phyloP scores from a whole-genome alignment of 257 asterid species.

The Hygrophila difformis region DNA sequence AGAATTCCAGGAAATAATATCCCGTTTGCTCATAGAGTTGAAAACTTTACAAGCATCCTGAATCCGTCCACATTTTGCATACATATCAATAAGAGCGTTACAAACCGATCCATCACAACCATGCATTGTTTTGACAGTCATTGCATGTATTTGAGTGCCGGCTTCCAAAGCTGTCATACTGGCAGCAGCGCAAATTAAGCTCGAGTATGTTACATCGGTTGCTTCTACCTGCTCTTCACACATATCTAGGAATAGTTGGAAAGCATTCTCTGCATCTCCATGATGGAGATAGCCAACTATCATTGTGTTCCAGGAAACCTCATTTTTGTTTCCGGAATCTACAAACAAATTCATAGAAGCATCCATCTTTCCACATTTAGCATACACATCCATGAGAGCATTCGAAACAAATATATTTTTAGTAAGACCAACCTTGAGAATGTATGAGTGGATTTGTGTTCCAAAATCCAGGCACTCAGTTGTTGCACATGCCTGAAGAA shows the following conservation, averaged over 20 bases:
- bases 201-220: slow-evolving; percentile 79
- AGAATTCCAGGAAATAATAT: slow-evolving; percentile 77
- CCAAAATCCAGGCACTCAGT: slow-evolving; percentile 48
- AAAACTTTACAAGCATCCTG: slow-evolving; percentile 63
- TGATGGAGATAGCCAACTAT: slow-evolving; percentile 71
- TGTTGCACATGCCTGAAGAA: slow-evolving; percentile 82
- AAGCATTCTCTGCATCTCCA: slow-evolving; percentile 69
- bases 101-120: slow-evolving; percentile 57
- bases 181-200: slow-evolving; percentile 80
- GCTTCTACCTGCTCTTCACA: slow-evolving; percentile 40
- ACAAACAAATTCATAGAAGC: slow-evolving; percentile 46
- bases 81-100: slow-evolving; percentile 88
- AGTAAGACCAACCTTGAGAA: slow-evolving; percentile 55
- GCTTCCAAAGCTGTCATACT: slow-evolving; percentile 69
- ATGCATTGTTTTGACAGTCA: slow-evolving; percentile 52
- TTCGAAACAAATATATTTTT: slow-evolving; percentile 57
- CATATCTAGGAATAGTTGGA: slow-evolving; percentile 52
- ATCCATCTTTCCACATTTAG: slow-evolving; percentile 70
- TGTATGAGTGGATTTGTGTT: slow-evolving; percentile 58
- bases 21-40: slow-evolving; percentile 40
- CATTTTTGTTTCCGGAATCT: slow-evolving; percentile 45
- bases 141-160: slow-evolving; percentile 69
- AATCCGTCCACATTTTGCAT: slow-evolving; percentile 80
- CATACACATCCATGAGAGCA: slow-evolving; percentile 91
- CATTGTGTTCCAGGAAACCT: slow-evolving; percentile 88